phyloP scores from a whole-genome alignment of 345 rosid genomes.

The Aquilaria sinensis region DNA sequence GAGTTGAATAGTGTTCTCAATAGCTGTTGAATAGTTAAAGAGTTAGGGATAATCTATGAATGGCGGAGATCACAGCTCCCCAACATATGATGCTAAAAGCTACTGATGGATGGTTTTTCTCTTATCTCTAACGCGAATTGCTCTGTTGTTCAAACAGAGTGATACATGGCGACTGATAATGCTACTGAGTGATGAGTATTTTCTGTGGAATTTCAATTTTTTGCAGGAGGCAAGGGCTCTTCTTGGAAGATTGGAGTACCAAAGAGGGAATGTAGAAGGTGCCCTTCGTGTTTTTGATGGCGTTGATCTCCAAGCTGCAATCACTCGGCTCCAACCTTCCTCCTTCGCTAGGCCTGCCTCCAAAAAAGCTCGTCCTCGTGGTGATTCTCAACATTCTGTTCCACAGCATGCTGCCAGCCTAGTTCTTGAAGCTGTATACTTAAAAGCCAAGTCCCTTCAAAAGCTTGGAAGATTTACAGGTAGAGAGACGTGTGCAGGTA shows the following conservation, averaged over 20 bases:
- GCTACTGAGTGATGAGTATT: background rate
- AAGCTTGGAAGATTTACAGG: constrained; percentile 78
- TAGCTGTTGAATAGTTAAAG: too few species aligned
- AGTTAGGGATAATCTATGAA: too few species aligned
- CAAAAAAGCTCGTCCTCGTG: constrained; percentile 45
- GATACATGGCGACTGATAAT: background rate
- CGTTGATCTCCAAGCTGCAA: constrained; percentile 88
- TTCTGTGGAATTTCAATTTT: background rate
- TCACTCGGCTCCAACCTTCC: constrained; percentile 59
- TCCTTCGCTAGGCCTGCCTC: constrained; percentile 42
- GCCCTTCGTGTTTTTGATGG: constrained; percentile 94
- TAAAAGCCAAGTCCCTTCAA: constrained; percentile 91
- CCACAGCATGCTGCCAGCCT: constrained; percentile 85
- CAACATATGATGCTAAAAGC: too few species aligned
- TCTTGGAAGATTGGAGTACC: constrained; percentile 89
- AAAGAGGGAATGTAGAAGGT: constrained; percentile 88
- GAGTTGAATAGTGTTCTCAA: too few species aligned
- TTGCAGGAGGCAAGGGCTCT: constrained; percentile 94
- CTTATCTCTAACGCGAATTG: too few species aligned
- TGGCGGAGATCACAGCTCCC: too few species aligned
- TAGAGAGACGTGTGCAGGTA: constrained; percentile 12
- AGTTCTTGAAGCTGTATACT: constrained; percentile 82
- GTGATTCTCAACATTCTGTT: constrained; percentile 36
- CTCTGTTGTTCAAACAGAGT: too few species aligned
- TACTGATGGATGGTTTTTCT: too few species aligned